Evolutionary conservation across 257 asterid species (phyloP).

Genomic region (Henckelia pumila): DNA sequence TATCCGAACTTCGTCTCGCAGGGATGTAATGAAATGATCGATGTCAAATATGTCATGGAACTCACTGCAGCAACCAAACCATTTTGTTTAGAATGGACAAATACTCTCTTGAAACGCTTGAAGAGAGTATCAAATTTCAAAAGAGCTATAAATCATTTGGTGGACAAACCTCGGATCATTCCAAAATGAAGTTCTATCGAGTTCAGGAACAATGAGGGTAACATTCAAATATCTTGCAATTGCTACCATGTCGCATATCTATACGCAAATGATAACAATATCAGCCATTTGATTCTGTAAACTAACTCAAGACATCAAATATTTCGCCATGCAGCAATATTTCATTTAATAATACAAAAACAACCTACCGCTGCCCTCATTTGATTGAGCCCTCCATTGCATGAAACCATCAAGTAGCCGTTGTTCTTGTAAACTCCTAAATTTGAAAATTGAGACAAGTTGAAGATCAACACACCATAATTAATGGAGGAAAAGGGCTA

Average conservation of each 20-base stretch:
- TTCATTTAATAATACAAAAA: constrained; percentile 12
- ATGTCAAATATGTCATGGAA: constrained; percentile 90
- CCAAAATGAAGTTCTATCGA: constrained; percentile 98
- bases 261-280: constrained; percentile 23
- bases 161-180: constrained; percentile 84
- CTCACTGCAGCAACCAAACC: constrained; percentile 56
- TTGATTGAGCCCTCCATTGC: constrained; percentile 98
- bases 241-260: constrained; percentile 99
- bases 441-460: constrained; percentile 23
- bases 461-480: not conserved
- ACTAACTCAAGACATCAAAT: not conserved
- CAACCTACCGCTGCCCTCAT: constrained; percentile 92
- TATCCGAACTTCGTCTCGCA: constrained; percentile 94
- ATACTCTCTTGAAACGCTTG: constrained; percentile 14
- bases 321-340: not conserved
- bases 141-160: not conserved
- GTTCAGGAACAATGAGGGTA: constrained; percentile 90
- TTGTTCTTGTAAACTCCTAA: constrained; percentile 93
- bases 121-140: not conserved
- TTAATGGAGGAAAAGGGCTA: not conserved
- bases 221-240: constrained; percentile 91
- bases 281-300: constrained; percentile 2
- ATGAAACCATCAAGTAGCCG: constrained; percentile 93
- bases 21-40: constrained; percentile 85
- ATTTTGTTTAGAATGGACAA: constrained; percentile 3